These are phyloP conservation scores for Talaromyces ruber DNA, from an alignment of 495 filamentous ascomycete genomes.

Conservation along the genomic window DNA sequence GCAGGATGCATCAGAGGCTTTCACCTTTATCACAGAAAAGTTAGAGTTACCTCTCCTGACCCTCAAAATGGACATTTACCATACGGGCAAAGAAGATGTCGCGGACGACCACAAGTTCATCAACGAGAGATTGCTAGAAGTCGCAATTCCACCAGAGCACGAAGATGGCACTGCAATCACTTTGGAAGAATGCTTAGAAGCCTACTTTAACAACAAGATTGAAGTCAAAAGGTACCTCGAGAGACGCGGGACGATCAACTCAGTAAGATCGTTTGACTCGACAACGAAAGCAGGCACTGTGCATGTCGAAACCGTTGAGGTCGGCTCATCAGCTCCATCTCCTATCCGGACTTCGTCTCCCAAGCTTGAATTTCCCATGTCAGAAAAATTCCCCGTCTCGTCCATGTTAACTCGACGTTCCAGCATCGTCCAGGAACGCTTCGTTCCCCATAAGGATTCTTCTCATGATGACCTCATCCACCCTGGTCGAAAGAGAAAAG, in stretches of 20 bases:
- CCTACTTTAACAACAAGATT: conserved; percentile 90
- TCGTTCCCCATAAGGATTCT: conserved; percentile 36
- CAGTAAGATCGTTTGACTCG: conserved; percentile 43
- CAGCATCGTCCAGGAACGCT: conserved; percentile 57
- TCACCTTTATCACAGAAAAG: conserved; percentile 85
- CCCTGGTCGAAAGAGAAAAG: conserved; percentile 24
- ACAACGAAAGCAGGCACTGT: conserved; percentile 35
- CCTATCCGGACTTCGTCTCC: conserved; percentile 26
- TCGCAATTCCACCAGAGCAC: conserved; percentile 63
- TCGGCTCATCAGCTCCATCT: conserved; percentile 35
- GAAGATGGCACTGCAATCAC: conserved; percentile 56
- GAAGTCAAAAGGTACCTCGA: conserved; percentile 80
- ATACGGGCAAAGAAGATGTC: conserved; percentile 73
- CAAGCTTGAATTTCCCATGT: conserved; percentile 21
- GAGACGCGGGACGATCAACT: conserved; percentile 47
- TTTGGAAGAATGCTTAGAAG: conserved; percentile 83
- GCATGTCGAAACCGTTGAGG: conserved; percentile 55
- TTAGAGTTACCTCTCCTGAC: conserved; percentile 83
- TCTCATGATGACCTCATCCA: conserved; percentile 24
- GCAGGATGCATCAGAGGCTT: conserved; percentile 93
- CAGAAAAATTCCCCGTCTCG: conserved; percentile 17
- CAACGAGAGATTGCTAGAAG: conserved; percentile 84
- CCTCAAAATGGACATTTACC: conserved; percentile 90
- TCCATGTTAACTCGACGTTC: conserved; percentile 29
- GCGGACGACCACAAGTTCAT: conserved; percentile 89